A percentile compares a stretch with the other conserved stretches of the same genome.
Conservation (phyloP, 495 filamentous ascomycete species). For the Corynascus novoguineensis region DNA sequence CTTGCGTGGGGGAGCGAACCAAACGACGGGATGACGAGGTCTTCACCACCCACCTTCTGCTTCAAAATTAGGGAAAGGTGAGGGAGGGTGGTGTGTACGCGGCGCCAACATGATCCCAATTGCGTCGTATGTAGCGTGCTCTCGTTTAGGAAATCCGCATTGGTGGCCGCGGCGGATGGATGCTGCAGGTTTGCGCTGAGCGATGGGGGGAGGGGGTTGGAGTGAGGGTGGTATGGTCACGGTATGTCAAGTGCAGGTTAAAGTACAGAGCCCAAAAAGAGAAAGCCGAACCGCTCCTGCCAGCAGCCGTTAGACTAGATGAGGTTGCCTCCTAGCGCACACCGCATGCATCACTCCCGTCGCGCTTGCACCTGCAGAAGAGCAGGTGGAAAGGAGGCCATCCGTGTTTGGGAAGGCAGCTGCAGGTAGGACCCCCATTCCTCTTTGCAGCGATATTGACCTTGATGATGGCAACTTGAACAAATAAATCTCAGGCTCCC, state of each 20-base stretch:
- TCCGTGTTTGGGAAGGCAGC: background rate
- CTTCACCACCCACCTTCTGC: too few relatives aligned
- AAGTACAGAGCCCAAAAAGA: background rate
- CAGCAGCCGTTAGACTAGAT: too few relatives aligned
- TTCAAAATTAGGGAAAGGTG: too few relatives aligned
- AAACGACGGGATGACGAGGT: too few relatives aligned
- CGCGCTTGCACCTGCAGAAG: background rate
- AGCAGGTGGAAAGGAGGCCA: background rate
- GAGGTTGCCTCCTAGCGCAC: too few relatives aligned
- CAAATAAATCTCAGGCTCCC: too few relatives aligned
- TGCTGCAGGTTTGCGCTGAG: background rate
- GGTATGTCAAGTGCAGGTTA: too few relatives aligned
- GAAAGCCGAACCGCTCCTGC: too few relatives aligned
- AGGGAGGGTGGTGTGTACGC: too few relatives aligned
- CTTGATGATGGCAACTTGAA: background rate
- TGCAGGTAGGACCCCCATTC: conserved; percentile 8
- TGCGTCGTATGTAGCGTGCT: conserved; percentile 3
- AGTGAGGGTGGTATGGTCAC: too few relatives aligned
- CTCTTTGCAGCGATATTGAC: background rate
- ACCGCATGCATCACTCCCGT: background rate
- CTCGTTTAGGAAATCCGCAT: conserved; percentile 6
- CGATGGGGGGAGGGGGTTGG: too few relatives aligned
- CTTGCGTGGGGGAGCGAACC: too few relatives aligned
- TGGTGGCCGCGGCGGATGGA: background rate
- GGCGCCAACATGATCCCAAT: background rate